These are phyloP conservation scores for Colletotrichum nymphaeae DNA, from an alignment of 2,329 filamentous ascomycete genomes.

Conservation along the genomic window DNA sequence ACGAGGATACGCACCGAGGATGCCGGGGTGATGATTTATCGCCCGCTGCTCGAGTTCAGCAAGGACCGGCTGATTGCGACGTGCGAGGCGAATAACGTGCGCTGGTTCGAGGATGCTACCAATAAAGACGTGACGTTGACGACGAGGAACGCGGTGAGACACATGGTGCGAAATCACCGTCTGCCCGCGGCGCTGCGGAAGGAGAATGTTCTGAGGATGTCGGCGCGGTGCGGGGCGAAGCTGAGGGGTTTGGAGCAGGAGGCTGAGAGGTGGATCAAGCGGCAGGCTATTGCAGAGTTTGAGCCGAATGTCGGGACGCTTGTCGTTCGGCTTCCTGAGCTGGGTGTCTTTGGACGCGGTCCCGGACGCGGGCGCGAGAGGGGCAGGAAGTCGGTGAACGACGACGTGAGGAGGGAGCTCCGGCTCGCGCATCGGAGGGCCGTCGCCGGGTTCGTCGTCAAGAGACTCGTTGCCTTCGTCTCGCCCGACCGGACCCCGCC, in stretches of 20 bases:
- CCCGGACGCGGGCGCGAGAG: constrained; percentile 32
- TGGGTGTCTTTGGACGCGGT: constrained; percentile 37
- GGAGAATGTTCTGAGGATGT: constrained; percentile 70
- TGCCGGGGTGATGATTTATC: constrained; percentile 74
- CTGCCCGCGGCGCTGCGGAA: constrained; percentile 79
- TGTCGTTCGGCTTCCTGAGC: constrained; percentile 56
- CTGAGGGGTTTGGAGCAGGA: constrained; percentile 58
- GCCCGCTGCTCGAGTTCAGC: constrained; percentile 76
- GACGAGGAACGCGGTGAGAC: constrained; percentile 81
- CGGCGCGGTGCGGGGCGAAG: constrained; percentile 61
- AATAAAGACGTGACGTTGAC: constrained; percentile 85
- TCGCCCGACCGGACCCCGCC: constrained; percentile 59
- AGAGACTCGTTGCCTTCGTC: constrained; percentile 61
- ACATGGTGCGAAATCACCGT: constrained; percentile 66
- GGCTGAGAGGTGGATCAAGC: constrained; percentile 65
- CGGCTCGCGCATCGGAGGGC: constrained; percentile 51
- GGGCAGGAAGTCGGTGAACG: constrained; percentile 17
- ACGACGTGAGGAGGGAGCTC: constrained; percentile 33
- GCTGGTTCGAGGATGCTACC: constrained; percentile 88
- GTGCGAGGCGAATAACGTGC: constrained; percentile 73
- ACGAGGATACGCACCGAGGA: constrained; percentile 61
- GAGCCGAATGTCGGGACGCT: constrained; percentile 61
- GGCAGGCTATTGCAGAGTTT: constrained; percentile 58
- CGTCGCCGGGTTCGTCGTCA: constrained; percentile 59
- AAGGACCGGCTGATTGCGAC: constrained; percentile 82